phyloP scores from a whole-genome alignment of 169 alveolate species.

The Perkinsus olseni region DNA sequence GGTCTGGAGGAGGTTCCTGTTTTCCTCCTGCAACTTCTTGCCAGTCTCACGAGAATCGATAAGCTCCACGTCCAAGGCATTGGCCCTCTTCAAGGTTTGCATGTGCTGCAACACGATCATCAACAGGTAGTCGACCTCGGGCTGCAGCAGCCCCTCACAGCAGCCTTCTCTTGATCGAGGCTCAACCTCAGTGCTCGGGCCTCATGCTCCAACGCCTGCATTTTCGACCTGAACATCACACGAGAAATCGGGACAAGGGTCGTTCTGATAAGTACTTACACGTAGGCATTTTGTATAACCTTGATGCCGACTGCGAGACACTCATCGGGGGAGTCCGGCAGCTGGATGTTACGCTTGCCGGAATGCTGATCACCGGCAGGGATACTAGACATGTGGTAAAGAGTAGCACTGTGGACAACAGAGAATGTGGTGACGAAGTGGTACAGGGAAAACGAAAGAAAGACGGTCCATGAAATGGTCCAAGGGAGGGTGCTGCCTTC shows the following conservation, averaged over 20 bases:
- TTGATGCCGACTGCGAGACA: neutral
- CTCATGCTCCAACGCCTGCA: neutral
- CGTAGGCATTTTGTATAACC: neutral
- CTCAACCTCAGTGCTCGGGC: neutral
- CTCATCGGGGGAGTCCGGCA: neutral
- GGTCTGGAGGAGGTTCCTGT: neutral
- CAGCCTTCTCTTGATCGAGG: neutral
- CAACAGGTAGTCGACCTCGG: neutral
- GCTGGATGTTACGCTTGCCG: neutral
- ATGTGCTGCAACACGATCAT: neutral
- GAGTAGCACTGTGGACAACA: too few species aligned
- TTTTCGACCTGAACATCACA: neutral
- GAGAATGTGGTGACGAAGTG: too few species aligned
- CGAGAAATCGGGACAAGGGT: neutral
- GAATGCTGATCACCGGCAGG: neutral
- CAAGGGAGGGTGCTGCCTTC: too few species aligned
- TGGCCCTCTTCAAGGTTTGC: neutral
- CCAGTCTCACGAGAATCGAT: neutral
- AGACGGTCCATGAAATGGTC: too few species aligned
- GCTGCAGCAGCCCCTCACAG: neutral
- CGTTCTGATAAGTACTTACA: neutral
- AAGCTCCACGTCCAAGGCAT: neutral
- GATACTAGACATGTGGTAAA: neutral
- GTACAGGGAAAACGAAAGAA: too few species aligned
- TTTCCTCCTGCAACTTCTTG: neutral